phyloP scores from a whole-genome alignment of 2,329 filamentous ascomycete species.

The Mycosphaerella sp. region DNA sequence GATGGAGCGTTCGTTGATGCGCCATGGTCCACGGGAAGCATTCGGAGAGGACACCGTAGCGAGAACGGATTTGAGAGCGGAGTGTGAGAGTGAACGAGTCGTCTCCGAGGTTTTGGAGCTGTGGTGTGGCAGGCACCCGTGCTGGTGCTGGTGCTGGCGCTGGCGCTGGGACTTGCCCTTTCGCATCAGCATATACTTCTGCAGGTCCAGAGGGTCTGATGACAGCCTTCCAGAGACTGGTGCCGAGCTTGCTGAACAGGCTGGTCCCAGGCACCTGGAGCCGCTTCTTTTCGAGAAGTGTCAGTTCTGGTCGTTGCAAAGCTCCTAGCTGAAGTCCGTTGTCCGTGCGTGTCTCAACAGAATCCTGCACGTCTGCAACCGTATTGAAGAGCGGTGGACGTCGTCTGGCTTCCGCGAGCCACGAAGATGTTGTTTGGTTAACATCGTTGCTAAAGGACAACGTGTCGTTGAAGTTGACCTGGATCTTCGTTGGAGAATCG shows the following conservation, averaged over 20 bases:
- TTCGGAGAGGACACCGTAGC: slow-evolving; percentile 32
- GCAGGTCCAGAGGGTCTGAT: slow-evolving; percentile 21
- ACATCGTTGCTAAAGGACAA: slow-evolving; percentile 3
- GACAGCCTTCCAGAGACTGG: slow-evolving; percentile 29
- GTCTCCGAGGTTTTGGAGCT: background rate
- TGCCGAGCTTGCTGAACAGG: slow-evolving; percentile 24
- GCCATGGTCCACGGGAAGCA: slow-evolving; percentile 32
- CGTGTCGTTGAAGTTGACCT: slow-evolving; percentile 34
- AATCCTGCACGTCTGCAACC: background rate
- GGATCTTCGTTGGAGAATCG: slow-evolving; percentile 32
- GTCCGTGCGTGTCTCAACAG: background rate
- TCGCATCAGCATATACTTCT: slow-evolving; percentile 5
- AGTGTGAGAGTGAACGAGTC: slow-evolving; percentile 17
- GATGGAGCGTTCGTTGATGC: slow-evolving; percentile 35
- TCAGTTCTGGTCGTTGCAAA: background rate
- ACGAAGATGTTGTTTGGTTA: slow-evolving; percentile 10
- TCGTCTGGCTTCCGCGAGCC: slow-evolving; percentile 8
- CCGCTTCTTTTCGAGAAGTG: background rate
- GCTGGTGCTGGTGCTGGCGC: background rate
- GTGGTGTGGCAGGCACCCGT: background rate
- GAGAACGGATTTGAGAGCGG: slow-evolving; percentile 28
- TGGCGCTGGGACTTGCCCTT: background rate
- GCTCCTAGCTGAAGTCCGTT: background rate
- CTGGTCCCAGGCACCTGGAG: slow-evolving; percentile 3
- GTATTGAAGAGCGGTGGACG: slow-evolving; percentile 26